Evolutionary conservation across 805 yeast species (phyloP), one percentile per base, ranked within the genome.

Genomic region (Cyberlindnera subsufficiens): DNA sequence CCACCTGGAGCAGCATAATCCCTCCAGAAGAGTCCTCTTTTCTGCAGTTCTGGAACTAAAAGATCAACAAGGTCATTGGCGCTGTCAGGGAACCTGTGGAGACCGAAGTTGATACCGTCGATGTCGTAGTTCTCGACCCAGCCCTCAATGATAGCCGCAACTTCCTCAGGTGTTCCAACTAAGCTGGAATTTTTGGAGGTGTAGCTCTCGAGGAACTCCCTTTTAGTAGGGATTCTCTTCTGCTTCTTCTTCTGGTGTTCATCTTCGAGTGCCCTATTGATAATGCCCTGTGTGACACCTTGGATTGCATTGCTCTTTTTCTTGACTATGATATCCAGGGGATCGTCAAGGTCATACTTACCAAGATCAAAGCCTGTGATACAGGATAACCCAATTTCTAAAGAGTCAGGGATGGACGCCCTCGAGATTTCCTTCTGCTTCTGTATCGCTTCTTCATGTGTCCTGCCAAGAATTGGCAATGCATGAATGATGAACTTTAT

Each of bases 311-410:
- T 22, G 27, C 27, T 22, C 4, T 10, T 9, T 9, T 22, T 22
- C 27, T 22, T 22, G 27, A 22, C 27, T 3, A 22, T 22, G 33
- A 58, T 52, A 31, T 65, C 60, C 31, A 70, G 55, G 39, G 70
- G 72, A 35, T 66, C 61, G 10, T 68, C 71, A 72, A 72, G 25
- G 63, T 67, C 72, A 67, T 64, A 32, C 66, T 69, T 30, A 63
- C 60, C 49, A 56, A 71, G 30, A 66, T 58, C 75, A 30, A 66
- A 55, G 5, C 74, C 75, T 8, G 70, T 65, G 67, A 74, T 69
- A 17, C 76, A 10, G 71, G 55, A 45, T 69, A 70, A 2, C 68
- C 71, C 40, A 66, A 66, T 6, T 68, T 66, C 20, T 71, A 64
- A 66, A 13, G 68, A 69, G 74, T 38, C 67, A 72, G 13, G 55